A percentile compares a stretch with the other conserved stretches of the same genome.
Evolutionary conservation across 495 filamentous ascomycete species (phyloP).

Genomic region (Rhypophila decipiens): DNA sequence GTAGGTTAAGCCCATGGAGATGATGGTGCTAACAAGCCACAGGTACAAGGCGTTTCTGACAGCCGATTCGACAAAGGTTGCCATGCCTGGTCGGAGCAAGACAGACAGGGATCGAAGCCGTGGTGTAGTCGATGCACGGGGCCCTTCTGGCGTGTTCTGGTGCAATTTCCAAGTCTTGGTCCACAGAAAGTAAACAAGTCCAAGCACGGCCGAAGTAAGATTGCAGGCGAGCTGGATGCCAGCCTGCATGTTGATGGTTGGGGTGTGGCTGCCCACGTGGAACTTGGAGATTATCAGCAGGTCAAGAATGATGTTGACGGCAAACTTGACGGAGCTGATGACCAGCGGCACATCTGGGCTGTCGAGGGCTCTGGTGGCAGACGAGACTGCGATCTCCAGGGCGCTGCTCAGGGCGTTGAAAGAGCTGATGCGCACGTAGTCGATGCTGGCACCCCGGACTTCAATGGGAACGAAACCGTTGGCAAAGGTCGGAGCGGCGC

Average conservation of each 20-base stretch:
- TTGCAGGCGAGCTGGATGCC: slow-evolving; percentile 57
- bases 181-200: slow-evolving; percentile 55
- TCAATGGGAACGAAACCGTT: slow-evolving; percentile 57
- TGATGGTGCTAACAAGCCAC: slow-evolving; percentile 62
- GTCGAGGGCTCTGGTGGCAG: slow-evolving; percentile 60
- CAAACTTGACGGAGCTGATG: slow-evolving; percentile 57
- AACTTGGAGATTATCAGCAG: slow-evolving; percentile 63
- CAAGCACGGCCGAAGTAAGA: slow-evolving; percentile 47
- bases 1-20: slow-evolving; percentile 56
- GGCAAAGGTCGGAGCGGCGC: slow-evolving; percentile 48
- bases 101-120: slow-evolving; percentile 40
- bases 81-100: slow-evolving; percentile 48
- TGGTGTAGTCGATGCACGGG: not conserved
- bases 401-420: slow-evolving; percentile 57
- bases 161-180: slow-evolving; percentile 17
- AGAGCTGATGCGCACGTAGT: slow-evolving; percentile 60
- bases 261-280: slow-evolving; percentile 48
- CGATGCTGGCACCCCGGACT: slow-evolving; percentile 48
- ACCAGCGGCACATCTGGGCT: slow-evolving; percentile 66
- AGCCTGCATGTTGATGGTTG: slow-evolving; percentile 59
- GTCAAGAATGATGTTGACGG: slow-evolving; percentile 65
- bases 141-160: not conserved
- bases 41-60: slow-evolving; percentile 66
- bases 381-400: slow-evolving; percentile 56
- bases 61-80: slow-evolving; percentile 58